A percentile compares a stretch with the other conserved stretches of the same genome.
These are phyloP conservation scores for Rhododendron griersonianum DNA, from an alignment of 148 eudicot genomes.

Conservation along the genomic window DNA sequence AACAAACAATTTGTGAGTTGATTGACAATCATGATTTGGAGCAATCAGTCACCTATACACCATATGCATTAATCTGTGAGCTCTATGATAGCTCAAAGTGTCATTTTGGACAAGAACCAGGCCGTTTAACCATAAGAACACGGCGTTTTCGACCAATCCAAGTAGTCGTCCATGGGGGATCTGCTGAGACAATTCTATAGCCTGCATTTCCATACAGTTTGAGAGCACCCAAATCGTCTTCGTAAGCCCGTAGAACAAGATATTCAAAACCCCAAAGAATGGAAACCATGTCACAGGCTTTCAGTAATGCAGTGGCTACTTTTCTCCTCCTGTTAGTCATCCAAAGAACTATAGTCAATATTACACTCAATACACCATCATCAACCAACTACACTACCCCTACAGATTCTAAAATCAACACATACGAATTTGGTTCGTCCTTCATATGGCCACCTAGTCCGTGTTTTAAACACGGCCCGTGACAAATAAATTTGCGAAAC, in stretches of 20 bases:
- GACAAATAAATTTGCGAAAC: background rate
- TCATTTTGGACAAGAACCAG: background rate
- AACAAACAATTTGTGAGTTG: background rate
- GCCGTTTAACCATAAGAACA: slow-evolving; percentile 64
- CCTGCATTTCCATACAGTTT: slow-evolving; percentile 79
- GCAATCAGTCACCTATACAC: background rate
- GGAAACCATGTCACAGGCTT: slow-evolving; percentile 70
- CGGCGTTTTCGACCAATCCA: slow-evolving; percentile 80
- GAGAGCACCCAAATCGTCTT: slow-evolving; percentile 78
- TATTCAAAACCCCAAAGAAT: slow-evolving; percentile 57
- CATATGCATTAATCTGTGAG: background rate
- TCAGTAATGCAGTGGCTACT: slow-evolving; percentile 80
- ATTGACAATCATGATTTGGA: background rate
- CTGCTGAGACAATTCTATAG: slow-evolving; percentile 53
- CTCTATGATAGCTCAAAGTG: background rate
- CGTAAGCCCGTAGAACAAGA: slow-evolving; percentile 78
- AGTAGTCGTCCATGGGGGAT: slow-evolving; percentile 66
- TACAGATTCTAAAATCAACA: background rate
- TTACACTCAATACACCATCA: background rate
- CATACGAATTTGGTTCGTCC: background rate
- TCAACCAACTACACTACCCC: background rate
- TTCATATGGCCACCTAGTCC: background rate
- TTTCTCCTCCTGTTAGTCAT: slow-evolving; percentile 60
- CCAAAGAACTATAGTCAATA: background rate
- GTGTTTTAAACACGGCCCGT: background rate